A percentile compares a stretch with the other conserved stretches of the same genome.
Conservation (phyloP, 169 alveolate species). For the Eimeria tenella region DNA sequence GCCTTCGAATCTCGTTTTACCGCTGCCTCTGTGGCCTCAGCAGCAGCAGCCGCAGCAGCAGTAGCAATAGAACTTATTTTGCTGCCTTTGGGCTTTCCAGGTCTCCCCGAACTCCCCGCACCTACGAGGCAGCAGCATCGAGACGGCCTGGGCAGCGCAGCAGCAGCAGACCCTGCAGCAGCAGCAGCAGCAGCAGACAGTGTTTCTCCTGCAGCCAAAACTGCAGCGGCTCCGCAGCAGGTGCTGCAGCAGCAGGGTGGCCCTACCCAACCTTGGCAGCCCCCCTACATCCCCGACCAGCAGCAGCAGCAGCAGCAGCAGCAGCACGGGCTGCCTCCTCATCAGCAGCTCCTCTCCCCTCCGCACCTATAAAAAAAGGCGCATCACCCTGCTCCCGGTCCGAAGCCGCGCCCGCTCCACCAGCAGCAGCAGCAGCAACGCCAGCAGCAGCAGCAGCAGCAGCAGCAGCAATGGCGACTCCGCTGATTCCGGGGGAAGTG, state of each 20-base stretch:
- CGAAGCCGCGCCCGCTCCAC: not conserved
- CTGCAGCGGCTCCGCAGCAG: not conserved
- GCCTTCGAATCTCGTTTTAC: not conserved
- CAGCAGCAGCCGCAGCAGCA: conserved; percentile 1
- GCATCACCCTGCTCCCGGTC: not conserved
- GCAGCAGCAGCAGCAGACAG: conserved; percentile 7
- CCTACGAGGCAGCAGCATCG: not conserved
- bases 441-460: conserved; percentile 20
- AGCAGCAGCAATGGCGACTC: not conserved
- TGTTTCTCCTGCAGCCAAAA: not conserved
- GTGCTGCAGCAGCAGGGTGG: not conserved
- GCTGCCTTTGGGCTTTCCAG: not conserved
- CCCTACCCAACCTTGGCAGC: too few relatives aligned
- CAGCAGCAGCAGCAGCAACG: conserved; percentile 18
- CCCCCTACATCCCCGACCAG: too few relatives aligned
- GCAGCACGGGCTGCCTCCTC: too few relatives aligned
- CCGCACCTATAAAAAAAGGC: too few relatives aligned
- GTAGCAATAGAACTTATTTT: not conserved
- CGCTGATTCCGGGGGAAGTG: not conserved
- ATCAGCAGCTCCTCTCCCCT: too few relatives aligned
- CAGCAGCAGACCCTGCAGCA: not conserved
- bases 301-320: too few relatives aligned
- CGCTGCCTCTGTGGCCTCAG: not conserved
- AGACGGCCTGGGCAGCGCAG: not conserved
- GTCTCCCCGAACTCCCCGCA: not conserved